phyloP scores from a whole-genome alignment of 192 early-diverging fungal genomes.

The Chytriomyces confervae region DNA sequence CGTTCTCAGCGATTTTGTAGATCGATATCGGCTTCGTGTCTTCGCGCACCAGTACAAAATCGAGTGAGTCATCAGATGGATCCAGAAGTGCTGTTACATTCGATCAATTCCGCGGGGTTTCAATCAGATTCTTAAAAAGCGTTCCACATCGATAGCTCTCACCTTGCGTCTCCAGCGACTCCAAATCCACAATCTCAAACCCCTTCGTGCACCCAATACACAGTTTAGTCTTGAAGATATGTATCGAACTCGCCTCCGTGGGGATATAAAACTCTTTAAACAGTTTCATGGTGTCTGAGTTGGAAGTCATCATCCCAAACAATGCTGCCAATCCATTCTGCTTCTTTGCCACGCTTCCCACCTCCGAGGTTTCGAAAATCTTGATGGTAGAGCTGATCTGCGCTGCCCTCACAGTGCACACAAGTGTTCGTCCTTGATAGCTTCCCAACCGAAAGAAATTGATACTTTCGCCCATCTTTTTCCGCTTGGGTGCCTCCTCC shows the following conservation, averaged over 20 bases:
- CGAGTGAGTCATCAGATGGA: slow-evolving; percentile 76
- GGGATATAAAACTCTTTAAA: slow-evolving; percentile 93
- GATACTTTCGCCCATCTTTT: slow-evolving; percentile 65
- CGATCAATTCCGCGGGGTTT: background rate
- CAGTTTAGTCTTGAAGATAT: slow-evolving; percentile 83
- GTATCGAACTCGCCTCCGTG: slow-evolving; percentile 82
- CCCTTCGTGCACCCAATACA: slow-evolving; percentile 91
- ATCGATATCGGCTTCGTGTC: slow-evolving; percentile 80
- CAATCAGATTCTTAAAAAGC: background rate
- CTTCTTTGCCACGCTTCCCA: slow-evolving; percentile 48
- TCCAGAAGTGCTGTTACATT: slow-evolving; percentile 72
- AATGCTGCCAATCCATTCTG: slow-evolving; percentile 57
- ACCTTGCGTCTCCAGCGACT: slow-evolving; percentile 80
- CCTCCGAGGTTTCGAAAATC: slow-evolving; percentile 71
- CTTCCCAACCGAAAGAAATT: slow-evolving; percentile 77
- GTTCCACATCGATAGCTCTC: background rate
- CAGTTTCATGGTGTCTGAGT: slow-evolving; percentile 55
- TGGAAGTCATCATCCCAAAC: no score
- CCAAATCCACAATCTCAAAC: slow-evolving; percentile 91
- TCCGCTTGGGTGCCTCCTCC: slow-evolving; percentile 35
- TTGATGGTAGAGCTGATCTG: slow-evolving; percentile 78
- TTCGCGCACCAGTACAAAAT: slow-evolving; percentile 81
- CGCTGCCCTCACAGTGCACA: slow-evolving; percentile 76
- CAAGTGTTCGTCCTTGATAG: slow-evolving; percentile 60
- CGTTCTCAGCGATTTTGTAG: slow-evolving; percentile 76